Percentiles rank a stretch among this genome's conserved stretches.
These are phyloP conservation scores for Huiozyma sinensis DNA, from an alignment of 805 yeast genomes.

Conservation along the genomic window DNA sequence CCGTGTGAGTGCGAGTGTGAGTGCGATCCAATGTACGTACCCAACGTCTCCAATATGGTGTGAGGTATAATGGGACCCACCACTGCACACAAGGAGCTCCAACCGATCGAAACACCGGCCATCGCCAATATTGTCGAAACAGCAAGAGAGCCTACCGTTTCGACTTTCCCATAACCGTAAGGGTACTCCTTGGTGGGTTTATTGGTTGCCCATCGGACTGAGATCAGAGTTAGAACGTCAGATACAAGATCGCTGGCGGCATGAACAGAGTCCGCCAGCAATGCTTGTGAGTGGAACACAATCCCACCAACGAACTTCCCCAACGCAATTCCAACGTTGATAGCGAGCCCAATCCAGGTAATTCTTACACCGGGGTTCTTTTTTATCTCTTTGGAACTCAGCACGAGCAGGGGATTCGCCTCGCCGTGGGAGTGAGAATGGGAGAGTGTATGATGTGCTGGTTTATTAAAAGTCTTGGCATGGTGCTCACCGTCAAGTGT, in stretches of 20 bases:
- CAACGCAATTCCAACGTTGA: constrained; percentile 76
- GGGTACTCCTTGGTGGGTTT: constrained; percentile 57
- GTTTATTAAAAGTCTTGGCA: constrained; percentile 8
- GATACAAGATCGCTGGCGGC: constrained; percentile 84
- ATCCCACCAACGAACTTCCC: constrained; percentile 86
- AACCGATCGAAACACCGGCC: constrained; percentile 88
- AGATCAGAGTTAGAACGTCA: constrained; percentile 78
- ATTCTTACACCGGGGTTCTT: constrained; percentile 82
- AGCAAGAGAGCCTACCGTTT: constrained; percentile 81
- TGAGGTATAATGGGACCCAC: constrained; percentile 60
- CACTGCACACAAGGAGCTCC: constrained; percentile 63
- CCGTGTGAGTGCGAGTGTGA: constrained; percentile 32
- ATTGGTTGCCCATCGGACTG: constrained; percentile 66
- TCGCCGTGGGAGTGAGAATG: constrained; percentile 26
- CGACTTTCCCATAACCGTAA: constrained; percentile 85
- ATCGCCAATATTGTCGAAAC: constrained; percentile 73
- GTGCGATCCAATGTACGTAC: constrained; percentile 27
- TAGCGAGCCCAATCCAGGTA: constrained; percentile 82
- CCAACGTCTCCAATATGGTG: constrained; percentile 38
- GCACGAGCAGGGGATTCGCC: constrained; percentile 25
- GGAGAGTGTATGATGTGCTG: neutral
- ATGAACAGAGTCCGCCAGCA: constrained; percentile 90
- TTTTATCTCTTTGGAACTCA: constrained; percentile 35
- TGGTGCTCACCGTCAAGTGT: constrained; percentile 24
- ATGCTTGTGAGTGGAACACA: constrained; percentile 87